Evolutionary conservation across 1,139 yeast genomes (phyloP), one percentile per base, ranked within the genome.

Genomic region (Hanseniaspora sp.): DNA sequence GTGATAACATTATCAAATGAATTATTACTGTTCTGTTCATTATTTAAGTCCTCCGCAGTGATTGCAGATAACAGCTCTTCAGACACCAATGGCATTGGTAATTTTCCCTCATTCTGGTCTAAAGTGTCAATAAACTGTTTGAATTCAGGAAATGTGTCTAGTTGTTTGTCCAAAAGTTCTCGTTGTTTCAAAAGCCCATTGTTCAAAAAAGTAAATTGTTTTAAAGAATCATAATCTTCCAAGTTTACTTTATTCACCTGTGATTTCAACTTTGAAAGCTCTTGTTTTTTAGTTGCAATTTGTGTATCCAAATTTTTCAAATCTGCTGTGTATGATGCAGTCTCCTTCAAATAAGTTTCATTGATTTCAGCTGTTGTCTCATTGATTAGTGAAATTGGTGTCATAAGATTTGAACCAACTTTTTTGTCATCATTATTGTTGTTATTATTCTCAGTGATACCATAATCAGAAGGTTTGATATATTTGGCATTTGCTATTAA

Each of bases 401-500:
- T 39, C 13, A 56, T 18, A 33, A 34, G 11, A 13, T 44, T 46
- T 4, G 5, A 29, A 7, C 29, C 29, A 23, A 4, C 4, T 4
- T 23, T 23, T 23, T 23, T 23, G 8, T 31, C 29, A 15, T 28
- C 37, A 33, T 7, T 30, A 45, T 13, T 52, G 37, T 42, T 12
- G 40, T 47, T 17, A 52, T 52, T 31, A 62, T 57, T 29, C 17
- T 62, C 59, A 44, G 63, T 63, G 38, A 67, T 68, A 53, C 95
- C 96, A 67, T 86, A 92, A 69, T 92, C 97, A 15, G 75, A 71
- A 2, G 98, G 95, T 58, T 86, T 79, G 37, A 88, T 75, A 0
- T 96, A 96, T 7, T 90, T 83, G 54, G 86, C 83, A 65, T 92
- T 94, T 5, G 88, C 77, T 46, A 86, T 73, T 42, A 75, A 74